A percentile compares a stretch with the other conserved stretches of the same genome.
These are phyloP conservation scores for Lipomyces anomalus DNA, from an alignment of 805 yeast genomes.

Conservation along the genomic window DNA sequence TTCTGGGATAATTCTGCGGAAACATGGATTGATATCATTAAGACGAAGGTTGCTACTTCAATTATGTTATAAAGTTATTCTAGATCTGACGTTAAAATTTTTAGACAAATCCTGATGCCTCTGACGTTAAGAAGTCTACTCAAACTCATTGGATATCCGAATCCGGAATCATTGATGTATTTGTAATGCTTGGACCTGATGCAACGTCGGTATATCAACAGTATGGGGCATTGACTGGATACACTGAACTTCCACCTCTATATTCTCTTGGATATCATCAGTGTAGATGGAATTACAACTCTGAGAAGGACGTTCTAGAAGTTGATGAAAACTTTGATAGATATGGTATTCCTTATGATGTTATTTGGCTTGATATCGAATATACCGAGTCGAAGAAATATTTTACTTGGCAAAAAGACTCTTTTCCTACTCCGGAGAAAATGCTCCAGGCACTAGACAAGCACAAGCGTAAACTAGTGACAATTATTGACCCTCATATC, in stretches of 20 bases:
- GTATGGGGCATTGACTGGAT: slow-evolving; percentile 71
- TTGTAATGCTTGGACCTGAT: slow-evolving; percentile 55
- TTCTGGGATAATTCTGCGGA: slow-evolving; percentile 95
- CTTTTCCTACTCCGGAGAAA: slow-evolving; percentile 66
- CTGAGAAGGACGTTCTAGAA: slow-evolving; percentile 74
- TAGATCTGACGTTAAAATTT: background rate
- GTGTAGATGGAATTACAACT: slow-evolving; percentile 95
- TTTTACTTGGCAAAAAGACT: slow-evolving; percentile 79
- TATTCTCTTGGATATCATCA: slow-evolving; percentile 90
- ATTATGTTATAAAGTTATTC: background rate
- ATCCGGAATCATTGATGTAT: slow-evolving; percentile 72
- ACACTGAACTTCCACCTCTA: slow-evolving; percentile 62
- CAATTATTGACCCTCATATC: slow-evolving; percentile 88
- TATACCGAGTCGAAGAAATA: slow-evolving; percentile 81
- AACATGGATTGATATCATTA: slow-evolving; percentile 71
- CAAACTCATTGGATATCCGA: slow-evolving; percentile 92
- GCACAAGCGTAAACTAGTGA: slow-evolving; percentile 74
- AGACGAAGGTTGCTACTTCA: slow-evolving; percentile 10
- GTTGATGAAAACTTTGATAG: slow-evolving; percentile 67
- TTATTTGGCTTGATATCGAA: slow-evolving; percentile 92
- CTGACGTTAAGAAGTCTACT: slow-evolving; percentile 28
- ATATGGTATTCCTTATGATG: slow-evolving; percentile 74
- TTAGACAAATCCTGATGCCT: slow-evolving; percentile 17
- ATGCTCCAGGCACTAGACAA: slow-evolving; percentile 61
- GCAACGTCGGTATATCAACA: slow-evolving; percentile 52